Evolutionary conservation across 768 basidiomycete genomes (phyloP), one percentile per base, ranked within the genome.

Genomic region (Leccinum variicolor): DNA sequence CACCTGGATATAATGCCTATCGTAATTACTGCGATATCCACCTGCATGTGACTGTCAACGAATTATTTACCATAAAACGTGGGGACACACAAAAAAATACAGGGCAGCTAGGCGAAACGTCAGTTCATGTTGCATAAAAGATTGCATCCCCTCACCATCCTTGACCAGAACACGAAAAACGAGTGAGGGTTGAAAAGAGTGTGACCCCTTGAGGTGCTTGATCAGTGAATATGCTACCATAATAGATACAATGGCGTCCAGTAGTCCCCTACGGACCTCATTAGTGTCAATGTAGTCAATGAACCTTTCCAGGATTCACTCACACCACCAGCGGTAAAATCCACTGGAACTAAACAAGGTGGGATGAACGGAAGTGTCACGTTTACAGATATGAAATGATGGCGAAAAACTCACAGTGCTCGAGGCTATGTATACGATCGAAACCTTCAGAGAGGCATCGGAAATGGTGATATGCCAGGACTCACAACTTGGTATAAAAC

Each of bases 81-180:
- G 28, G 19, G 6, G 19, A 54, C 53, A 17, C 4, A 58, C 57
- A 21, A 10, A 9, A 19, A 55, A 58, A 41, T 31, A 58, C 19
- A 49, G 4, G 8, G 7, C 8, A 39, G 53, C 57, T 58, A 45
- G 23, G 17, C 15, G 21, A 50, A 31, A 51, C 15, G 21, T 55
- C 28, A 51, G 36, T 50, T 26, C 1, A 23, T 21, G n/a, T 2
- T 9, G n/a, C 19, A 28, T 10, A 26, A 28, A 26, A 15, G 8
- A 47, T 57, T 55, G 21, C 14, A 26, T 23, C 17, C n/a, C 9
- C 62, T 62, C 45, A 63, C 62, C 62, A 41, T 62, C 62, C 34
- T 21, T 28, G 14, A 46, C 8, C 5, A 62, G 62, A 19, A 51
- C 4, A 17, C 3, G 26, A 10, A 60, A 14, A 7, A 64, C 52